A percentile compares a stretch with the other conserved stretches of the same genome.
phyloP scores from a whole-genome alignment of 2,329 filamentous ascomycete genomes.

The Trichoderma sp. region DNA sequence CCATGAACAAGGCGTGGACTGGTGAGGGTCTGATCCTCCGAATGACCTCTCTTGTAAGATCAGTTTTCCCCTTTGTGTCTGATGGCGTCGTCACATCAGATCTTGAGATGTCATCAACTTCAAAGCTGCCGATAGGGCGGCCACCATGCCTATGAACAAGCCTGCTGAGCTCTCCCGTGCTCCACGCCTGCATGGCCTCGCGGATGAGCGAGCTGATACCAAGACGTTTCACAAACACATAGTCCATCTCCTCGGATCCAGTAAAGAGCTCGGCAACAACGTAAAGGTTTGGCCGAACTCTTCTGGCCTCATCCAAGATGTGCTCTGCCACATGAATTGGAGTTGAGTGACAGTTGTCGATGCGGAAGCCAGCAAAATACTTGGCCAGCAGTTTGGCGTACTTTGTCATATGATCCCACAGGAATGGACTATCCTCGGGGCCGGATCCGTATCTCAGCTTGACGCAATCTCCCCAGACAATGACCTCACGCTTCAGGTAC shows the following conservation, averaged over 20 bases:
- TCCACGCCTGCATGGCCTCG: conserved; percentile 99
- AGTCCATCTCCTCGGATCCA: conserved; percentile 94
- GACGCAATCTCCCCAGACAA: conserved; percentile 98
- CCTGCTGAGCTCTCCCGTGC: conserved; percentile 86
- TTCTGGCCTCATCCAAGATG: conserved; percentile 89
- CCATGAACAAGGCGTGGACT: conserved; percentile 95
- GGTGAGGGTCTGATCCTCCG: conserved; percentile 84
- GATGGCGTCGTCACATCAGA: conserved; percentile 51
- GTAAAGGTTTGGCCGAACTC: conserved; percentile 83
- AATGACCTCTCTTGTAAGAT: conserved; percentile 64
- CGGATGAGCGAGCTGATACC: conserved; percentile 90
- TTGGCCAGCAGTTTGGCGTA: conserved; percentile 93
- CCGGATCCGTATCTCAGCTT: conserved; percentile 87
- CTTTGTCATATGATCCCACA: conserved; percentile 95
- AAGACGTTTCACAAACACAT: conserved; percentile 90
- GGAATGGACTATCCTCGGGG: conserved; percentile 83
- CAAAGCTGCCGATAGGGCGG: conserved; percentile 93
- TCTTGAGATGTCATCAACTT: conserved; percentile 81
- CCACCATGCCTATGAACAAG: conserved; percentile 93
- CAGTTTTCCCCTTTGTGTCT: conserved; percentile 40
- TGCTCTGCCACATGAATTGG: conserved; percentile 93
- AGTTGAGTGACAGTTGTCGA: conserved; percentile 98
- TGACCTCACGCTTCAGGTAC: conserved; percentile 95
- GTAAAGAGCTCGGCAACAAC: conserved; percentile 96
- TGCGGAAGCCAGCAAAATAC: conserved; percentile 92